Evolutionary conservation across 2,329 filamentous ascomycete species (phyloP).

Genomic region (Beauveria sp.): DNA sequence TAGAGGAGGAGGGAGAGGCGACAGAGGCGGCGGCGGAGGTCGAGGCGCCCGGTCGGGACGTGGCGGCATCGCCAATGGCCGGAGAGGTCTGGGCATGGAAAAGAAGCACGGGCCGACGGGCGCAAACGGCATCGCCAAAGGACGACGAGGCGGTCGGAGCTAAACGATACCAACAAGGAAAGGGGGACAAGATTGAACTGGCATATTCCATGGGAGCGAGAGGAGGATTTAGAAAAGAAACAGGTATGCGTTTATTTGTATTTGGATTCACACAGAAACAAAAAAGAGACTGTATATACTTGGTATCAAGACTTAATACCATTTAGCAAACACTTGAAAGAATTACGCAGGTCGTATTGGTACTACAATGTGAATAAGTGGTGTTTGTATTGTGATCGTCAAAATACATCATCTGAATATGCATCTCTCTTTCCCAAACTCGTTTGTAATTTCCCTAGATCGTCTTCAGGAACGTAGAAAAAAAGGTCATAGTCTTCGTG

Average conservation of each 20-base stretch:
- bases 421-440: neutral
- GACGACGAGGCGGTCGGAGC: slow-evolving; percentile 21
- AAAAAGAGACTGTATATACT: slow-evolving; percentile 7
- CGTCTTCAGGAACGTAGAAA: neutral
- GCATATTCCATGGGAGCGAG: neutral
- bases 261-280: neutral
- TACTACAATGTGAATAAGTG: neutral
- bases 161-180: neutral
- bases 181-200: neutral
- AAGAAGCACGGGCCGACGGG: slow-evolving; percentile 35
- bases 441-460: neutral
- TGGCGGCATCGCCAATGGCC: slow-evolving; percentile 31
- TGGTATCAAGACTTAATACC: neutral
- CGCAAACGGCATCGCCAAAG: slow-evolving; percentile 34
- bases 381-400: neutral
- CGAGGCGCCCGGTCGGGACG: slow-evolving; percentile 23
- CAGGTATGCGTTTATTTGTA: neutral
- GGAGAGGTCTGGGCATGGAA: slow-evolving; percentile 43
- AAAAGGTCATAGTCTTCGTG: neutral
- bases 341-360: neutral
- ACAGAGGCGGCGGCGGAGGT: slow-evolving; percentile 23
- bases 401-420: neutral
- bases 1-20: slow-evolving; percentile 26
- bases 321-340: neutral
- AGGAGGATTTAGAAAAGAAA: neutral